phyloP scores from a whole-genome alignment of 306 rosid species.

The Gleditsia sinensis region DNA sequence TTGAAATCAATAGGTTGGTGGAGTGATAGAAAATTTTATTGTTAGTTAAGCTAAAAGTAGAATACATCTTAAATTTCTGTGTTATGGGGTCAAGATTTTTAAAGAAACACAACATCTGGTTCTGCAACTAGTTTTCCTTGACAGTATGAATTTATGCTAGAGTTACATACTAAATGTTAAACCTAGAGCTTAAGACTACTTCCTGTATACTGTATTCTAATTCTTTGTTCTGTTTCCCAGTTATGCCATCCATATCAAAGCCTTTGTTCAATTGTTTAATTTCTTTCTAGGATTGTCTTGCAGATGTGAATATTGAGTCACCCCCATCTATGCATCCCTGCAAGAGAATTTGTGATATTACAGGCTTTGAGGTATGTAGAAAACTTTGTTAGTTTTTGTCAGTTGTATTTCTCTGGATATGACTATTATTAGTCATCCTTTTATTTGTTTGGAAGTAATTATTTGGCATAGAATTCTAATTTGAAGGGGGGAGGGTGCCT shows the following conservation, averaged over 20 bases:
- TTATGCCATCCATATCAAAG: neutral
- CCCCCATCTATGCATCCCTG: slow-evolving; percentile 94
- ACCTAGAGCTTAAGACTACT: slow-evolving; percentile 13
- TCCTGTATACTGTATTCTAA: slow-evolving; percentile 1
- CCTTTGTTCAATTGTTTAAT: neutral
- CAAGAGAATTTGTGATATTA: slow-evolving; percentile 86
- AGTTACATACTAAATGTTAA: neutral
- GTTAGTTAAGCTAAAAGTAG: neutral
- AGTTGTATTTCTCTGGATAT: neutral
- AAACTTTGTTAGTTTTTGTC: slow-evolving; percentile 13
- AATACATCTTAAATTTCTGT: neutral
- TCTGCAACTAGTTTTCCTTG: neutral
- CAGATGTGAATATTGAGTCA: slow-evolving; percentile 85
- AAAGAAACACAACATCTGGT: slow-evolving; percentile 13
- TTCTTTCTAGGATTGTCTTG: slow-evolving; percentile 28
- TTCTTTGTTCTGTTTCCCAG: neutral
- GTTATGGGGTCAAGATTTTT: neutral
- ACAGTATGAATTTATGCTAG: neutral
- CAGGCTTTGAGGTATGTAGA: slow-evolving; percentile 79
- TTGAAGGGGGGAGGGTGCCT: neutral
- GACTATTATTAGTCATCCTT: slow-evolving; percentile 16
- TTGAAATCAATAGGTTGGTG: slow-evolving; percentile 28
- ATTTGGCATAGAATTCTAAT: neutral
- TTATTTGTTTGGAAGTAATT: neutral
- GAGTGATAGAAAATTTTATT: neutral